Evolutionary conservation across 805 yeast species (phyloP).

Genomic region (Pichia exigua): DNA sequence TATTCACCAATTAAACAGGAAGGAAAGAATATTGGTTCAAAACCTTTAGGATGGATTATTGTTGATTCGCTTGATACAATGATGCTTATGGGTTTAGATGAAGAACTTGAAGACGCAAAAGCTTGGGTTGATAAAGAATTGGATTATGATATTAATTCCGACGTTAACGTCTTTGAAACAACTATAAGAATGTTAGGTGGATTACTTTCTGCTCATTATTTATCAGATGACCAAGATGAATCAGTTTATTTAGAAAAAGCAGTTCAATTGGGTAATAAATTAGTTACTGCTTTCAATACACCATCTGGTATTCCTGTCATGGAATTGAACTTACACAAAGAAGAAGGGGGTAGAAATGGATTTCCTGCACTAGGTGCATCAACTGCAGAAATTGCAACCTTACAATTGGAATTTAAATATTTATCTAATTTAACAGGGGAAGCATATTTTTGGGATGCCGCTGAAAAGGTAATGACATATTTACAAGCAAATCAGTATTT

Average conservation of each 20-base stretch:
- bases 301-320: slow-evolving; percentile 69
- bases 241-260: slow-evolving; percentile 66
- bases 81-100: slow-evolving; percentile 62
- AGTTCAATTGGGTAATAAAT: slow-evolving; percentile 63
- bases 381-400: slow-evolving; percentile 83
- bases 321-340: slow-evolving; percentile 62
- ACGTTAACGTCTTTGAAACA: slow-evolving; percentile 85
- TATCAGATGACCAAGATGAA: slow-evolving; percentile 46
- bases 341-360: slow-evolving; percentile 44
- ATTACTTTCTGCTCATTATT: slow-evolving; percentile 69
- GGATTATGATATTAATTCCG: slow-evolving; percentile 61
- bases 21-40: slow-evolving; percentile 68
- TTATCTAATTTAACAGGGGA: slow-evolving; percentile 77
- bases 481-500: slow-evolving; percentile 56
- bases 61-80: slow-evolving; percentile 83
- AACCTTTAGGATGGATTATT: slow-evolving; percentile 88
- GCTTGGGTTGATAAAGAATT: slow-evolving; percentile 69
- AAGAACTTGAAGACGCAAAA: slow-evolving; percentile 56
- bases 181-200: slow-evolving; percentile 94
- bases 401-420: slow-evolving; percentile 83
- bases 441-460: slow-evolving; percentile 65
- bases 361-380: slow-evolving; percentile 74
- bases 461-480: slow-evolving; percentile 63
- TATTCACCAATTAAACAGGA: slow-evolving; percentile 58
- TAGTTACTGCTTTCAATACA: slow-evolving; percentile 62